Evolutionary conservation across 2,329 filamentous ascomycete species (phyloP).

Genomic region (Monosporascus sp.): DNA sequence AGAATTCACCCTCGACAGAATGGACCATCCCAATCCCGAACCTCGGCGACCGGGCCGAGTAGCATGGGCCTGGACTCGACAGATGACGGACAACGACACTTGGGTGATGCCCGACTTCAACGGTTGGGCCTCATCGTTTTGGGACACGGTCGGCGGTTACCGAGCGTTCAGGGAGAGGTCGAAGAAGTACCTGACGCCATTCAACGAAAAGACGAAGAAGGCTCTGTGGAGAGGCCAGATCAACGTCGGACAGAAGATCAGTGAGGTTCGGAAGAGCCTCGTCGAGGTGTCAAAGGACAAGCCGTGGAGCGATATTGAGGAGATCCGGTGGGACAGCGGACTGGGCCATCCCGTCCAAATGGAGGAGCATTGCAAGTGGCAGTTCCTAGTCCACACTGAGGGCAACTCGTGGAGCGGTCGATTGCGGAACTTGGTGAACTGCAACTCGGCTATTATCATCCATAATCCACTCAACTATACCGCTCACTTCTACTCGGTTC

Average conservation of each 20-base stretch:
- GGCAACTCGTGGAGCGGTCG: slow-evolving; percentile 49
- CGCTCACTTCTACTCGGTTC: slow-evolving; percentile 40
- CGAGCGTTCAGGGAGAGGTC: slow-evolving; percentile 29
- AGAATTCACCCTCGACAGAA: slow-evolving; percentile 42
- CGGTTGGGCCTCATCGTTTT: slow-evolving; percentile 45
- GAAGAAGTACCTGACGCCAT: slow-evolving; percentile 2
- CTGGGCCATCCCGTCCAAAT: slow-evolving; percentile 39
- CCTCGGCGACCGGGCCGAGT: slow-evolving; percentile 13
- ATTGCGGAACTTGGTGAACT: slow-evolving; percentile 48
- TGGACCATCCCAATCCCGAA: slow-evolving; percentile 34
- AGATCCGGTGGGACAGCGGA: slow-evolving; percentile 21
- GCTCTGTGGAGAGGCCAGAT: slow-evolving; percentile 4
- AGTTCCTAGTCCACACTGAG: slow-evolving; percentile 48
- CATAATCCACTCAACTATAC: slow-evolving; percentile 39
- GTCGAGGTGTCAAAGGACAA: background rate
- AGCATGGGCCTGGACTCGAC: slow-evolving; percentile 39
- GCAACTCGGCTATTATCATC: slow-evolving; percentile 40
- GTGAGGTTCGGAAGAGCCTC: slow-evolving; percentile 1
- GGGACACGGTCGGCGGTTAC: slow-evolving; percentile 38
- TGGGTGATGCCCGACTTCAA: slow-evolving; percentile 52
- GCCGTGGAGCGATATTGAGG: slow-evolving; percentile 1
- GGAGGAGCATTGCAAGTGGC: slow-evolving; percentile 42
- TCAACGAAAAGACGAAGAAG: slow-evolving; percentile 5
- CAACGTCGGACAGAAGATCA: slow-evolving; percentile 2
- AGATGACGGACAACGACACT: slow-evolving; percentile 29